Base-by-base conservation (phyloP, 139 green algal genomes). In the Chlamydomonas schloesseri region DNA sequence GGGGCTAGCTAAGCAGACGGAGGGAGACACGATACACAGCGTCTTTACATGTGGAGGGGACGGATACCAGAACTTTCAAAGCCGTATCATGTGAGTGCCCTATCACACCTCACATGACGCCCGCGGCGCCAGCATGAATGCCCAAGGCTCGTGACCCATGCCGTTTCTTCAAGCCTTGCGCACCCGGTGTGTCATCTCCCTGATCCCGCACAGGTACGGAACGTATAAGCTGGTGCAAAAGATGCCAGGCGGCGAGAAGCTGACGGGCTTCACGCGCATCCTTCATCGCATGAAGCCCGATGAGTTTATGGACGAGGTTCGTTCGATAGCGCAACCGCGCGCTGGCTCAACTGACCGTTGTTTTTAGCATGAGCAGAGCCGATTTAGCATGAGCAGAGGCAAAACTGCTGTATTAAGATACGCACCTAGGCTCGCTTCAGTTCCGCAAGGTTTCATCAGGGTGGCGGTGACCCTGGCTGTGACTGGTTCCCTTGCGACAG, bases 191-290 rank as follows among this genome's bases (percentile, higher is more conserved):
- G 42, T 13, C 42, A 5, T 50, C 6, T 8, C 42, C 6, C 42
- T 50, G 42, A 5, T 8, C 42, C 13, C 57, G 31, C 53, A n/a
- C 78, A 92, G 91, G 90, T 93, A 98, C 75, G 92, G 90, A 6
- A 98, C 95, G 0, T 98, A 95, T 87, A 91, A 96, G 82, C 81
- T 95, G 70, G 92, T 95, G 0, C 92, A 95, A 86, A 67, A 90
- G 69, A 91, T 94, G 92, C 92, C 92, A 2, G 94, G 93, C 1
- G 95, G 96, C 2, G 91, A 96, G 17, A 93, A 93, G 46, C 89
- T 98, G 82, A 92, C 91, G 18, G 95, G 83, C 53, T 98, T 98
- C 89, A 98, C 96, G 0, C 92, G 96, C 53, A 95, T 99, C 71
- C 88, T 99, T 73, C 96, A 98, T 86, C 89, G 96, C 58, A 94